A percentile compares a stretch with the other conserved stretches of the same genome.
phyloP scores from a whole-genome alignment of 495 filamentous ascomycete genomes.

The Eremomyces bilateralis region DNA sequence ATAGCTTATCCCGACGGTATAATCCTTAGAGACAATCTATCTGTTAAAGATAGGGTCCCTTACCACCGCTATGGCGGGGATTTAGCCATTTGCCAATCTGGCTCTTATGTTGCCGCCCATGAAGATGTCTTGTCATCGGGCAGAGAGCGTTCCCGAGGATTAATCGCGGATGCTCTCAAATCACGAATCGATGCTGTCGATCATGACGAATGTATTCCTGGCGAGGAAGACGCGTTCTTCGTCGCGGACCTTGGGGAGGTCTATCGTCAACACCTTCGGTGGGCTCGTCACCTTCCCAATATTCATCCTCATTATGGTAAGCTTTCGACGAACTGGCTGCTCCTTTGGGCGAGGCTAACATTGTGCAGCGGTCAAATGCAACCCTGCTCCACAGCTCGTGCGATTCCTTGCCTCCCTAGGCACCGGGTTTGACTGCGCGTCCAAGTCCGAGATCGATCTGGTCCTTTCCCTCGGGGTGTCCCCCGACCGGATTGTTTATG shows the following conservation, averaged over 20 bases:
- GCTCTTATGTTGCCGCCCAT: constrained; percentile 3
- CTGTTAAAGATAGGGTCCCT: constrained; percentile 6
- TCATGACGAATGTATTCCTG: constrained; percentile 63
- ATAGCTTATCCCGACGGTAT: constrained; percentile 26
- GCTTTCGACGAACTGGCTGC: constrained; percentile 7
- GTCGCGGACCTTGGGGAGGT: constrained; percentile 96
- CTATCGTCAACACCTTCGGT: constrained; percentile 93
- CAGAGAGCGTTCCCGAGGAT: constrained; percentile 12
- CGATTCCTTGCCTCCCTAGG: constrained; percentile 69
- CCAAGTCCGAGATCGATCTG: constrained; percentile 86
- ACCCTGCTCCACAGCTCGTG: constrained; percentile 77
- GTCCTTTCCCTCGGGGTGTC: constrained; percentile 69
- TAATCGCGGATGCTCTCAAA: constrained; percentile 65
- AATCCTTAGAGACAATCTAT: constrained; percentile 14
- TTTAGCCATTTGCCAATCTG: not conserved
- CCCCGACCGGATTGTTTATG: constrained; percentile 89
- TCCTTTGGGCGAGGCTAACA: constrained; percentile 12
- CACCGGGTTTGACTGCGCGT: constrained; percentile 95
- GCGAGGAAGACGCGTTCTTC: constrained; percentile 93
- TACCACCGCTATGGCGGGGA: not conserved
- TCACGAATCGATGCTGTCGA: constrained; percentile 62
- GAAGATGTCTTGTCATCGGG: constrained; percentile 10
- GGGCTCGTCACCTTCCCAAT: constrained; percentile 81
- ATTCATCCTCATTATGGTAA: constrained; percentile 94
- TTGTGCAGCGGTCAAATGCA: constrained; percentile 79